phyloP scores from a whole-genome alignment of 1,139 yeast species.

The Tardiomyces blankii region DNA sequence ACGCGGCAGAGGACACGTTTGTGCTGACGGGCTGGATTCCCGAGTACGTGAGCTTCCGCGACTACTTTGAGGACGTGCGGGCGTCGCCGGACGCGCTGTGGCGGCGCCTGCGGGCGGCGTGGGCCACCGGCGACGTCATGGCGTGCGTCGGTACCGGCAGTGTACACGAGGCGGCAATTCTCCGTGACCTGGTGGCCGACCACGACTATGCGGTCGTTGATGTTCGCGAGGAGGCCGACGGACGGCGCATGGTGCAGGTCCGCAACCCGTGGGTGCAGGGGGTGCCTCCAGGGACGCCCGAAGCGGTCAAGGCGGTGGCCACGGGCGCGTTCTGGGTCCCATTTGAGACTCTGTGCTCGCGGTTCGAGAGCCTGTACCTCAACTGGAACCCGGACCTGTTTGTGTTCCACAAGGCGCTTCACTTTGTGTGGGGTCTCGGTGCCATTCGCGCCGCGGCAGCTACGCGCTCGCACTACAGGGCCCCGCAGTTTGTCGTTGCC shows the following conservation, averaged over 20 bases:
- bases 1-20: slow-evolving; percentile 65
- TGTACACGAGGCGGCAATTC: slow-evolving; percentile 30
- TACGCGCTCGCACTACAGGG: slow-evolving; percentile 21
- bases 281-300: background rate
- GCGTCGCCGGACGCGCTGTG: slow-evolving; percentile 25
- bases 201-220: slow-evolving; percentile 61
- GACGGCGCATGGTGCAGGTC: slow-evolving; percentile 22
- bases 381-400: slow-evolving; percentile 51
- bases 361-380: slow-evolving; percentile 48
- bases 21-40: slow-evolving; percentile 67
- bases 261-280: slow-evolving; percentile 44
- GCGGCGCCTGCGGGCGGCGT: slow-evolving; percentile 24
- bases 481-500: slow-evolving; percentile 39
- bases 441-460: slow-evolving; percentile 5
- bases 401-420: slow-evolving; percentile 19
- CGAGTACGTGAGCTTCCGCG: slow-evolving; percentile 37
- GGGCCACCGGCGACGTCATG: slow-evolving; percentile 29
- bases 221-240: slow-evolving; percentile 18
- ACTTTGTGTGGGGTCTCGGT: slow-evolving; percentile 24
- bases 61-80: slow-evolving; percentile 14
- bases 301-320: slow-evolving; percentile 10
- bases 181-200: slow-evolving; percentile 34
- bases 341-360: slow-evolving; percentile 28
- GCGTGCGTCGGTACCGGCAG: slow-evolving; percentile 64
- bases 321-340: slow-evolving; percentile 22